Base-by-base conservation (phyloP, 2,329 filamentous ascomycete genomes). In the Penicillium sp. region DNA sequence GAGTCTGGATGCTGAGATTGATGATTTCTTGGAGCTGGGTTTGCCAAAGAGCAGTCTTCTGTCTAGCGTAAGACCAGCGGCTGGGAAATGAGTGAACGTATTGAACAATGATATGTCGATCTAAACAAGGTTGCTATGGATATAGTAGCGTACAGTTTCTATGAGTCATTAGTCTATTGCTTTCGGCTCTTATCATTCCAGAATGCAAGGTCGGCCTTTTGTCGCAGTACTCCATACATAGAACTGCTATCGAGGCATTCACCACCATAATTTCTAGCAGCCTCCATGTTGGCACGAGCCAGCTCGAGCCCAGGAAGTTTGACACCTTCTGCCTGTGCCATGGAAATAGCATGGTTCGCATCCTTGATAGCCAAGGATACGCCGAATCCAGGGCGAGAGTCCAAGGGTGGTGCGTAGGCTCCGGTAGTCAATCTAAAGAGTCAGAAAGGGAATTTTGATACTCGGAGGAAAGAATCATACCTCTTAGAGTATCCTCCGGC, bases 401-500 rank as follows among this genome's bases (percentile, higher is more conserved):
- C 64, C 27, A 74, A 57, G 1, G 73, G 66, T 0, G 76, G 77
- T 10, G 72, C 73, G 58, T 79, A 79, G 13, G 69, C 73, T 16
- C 77, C 77, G 1, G 73, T 74, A 16, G 77, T 79, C 56, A 79
- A 59, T 55, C 77, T 72, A 39, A 5, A 33, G 5, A 13, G 27
- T 46, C 11, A 47, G 31, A 50, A 43, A 19, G 9, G 5, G 19
- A 4, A 27, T 27, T 10, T 26, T 13, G 11, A 41, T 31, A 8
- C 16, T 11, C 22, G 3, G 49, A 33, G 26, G 11, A 16, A 16
- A 7, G 1, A 1, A n/a, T 52, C 57, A 52, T 58, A 75, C 73
- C 73, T 66, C 61, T 75, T 76, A 1, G 76, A 78, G 58, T 78
- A 78, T 5, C 74, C 73, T 5, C 75, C 75, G 4, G 75, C 68